These are phyloP conservation scores for Plasmodium fragile DNA, from an alignment of 169 alveolate species.

Conservation along the genomic window DNA sequence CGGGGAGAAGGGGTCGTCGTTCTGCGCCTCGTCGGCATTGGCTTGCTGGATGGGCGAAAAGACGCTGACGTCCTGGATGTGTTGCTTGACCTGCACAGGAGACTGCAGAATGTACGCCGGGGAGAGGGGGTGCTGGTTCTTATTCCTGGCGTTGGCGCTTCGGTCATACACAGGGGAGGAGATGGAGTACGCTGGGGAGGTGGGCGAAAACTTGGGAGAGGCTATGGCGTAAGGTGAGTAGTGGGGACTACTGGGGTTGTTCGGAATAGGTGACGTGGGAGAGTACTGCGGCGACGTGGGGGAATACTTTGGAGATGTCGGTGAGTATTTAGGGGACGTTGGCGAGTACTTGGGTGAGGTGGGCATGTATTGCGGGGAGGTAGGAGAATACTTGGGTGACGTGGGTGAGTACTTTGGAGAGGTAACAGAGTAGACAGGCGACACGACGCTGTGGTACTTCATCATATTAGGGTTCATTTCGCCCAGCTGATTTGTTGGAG, in stretches of 20 bases:
- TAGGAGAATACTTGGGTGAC: conserved; percentile 87
- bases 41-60: conserved; percentile 70
- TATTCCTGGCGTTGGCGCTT: neutral
- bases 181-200: conserved; percentile 90
- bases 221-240: conserved; percentile 56
- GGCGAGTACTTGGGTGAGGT: conserved; percentile 60
- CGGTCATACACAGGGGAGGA: conserved; percentile 86
- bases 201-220: conserved; percentile 85
- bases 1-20: conserved; percentile 75
- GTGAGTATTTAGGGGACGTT: conserved; percentile 89
- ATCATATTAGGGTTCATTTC: conserved; percentile 3
- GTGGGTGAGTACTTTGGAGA: conserved; percentile 93
- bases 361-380: conserved; percentile 24
- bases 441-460: conserved; percentile 54
- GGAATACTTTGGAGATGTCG: conserved; percentile 92
- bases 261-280: conserved; percentile 74
- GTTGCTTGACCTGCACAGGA: conserved; percentile 59
- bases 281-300: conserved; percentile 91
- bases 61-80: conserved; percentile 23
- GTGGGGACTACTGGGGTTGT: conserved; percentile 71
- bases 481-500: conserved; percentile 88
- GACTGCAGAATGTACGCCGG: conserved; percentile 71
- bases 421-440: conserved; percentile 93
- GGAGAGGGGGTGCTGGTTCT: conserved; percentile 38
- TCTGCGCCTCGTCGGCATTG: conserved; percentile 30